phyloP scores from a whole-genome alignment of 805 yeast species.

The Ogataea nitratoaversa region DNA sequence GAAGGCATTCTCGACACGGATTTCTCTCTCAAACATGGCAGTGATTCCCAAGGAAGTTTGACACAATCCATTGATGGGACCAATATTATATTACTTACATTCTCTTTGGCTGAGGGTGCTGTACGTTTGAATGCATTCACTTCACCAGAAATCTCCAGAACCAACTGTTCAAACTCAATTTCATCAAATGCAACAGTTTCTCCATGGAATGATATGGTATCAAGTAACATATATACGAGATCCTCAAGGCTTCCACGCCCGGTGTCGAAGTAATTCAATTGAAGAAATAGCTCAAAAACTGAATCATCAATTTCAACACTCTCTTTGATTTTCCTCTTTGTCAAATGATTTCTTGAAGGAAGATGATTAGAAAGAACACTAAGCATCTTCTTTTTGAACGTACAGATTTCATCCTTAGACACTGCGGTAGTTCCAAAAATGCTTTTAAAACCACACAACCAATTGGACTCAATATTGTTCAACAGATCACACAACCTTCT shows the following conservation, averaged over 20 bases:
- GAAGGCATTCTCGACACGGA: conserved; percentile 81
- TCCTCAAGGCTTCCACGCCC: conserved; percentile 48
- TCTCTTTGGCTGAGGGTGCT: too few species aligned
- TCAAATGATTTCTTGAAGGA: conserved; percentile 28
- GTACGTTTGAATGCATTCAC: conserved; percentile 31
- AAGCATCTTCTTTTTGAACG: conserved; percentile 36
- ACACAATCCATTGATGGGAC: conserved; percentile 64
- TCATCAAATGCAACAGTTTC: conserved; percentile 63
- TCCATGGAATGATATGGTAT: conserved; percentile 58
- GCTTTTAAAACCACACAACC: conserved; percentile 79
- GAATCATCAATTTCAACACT: conserved; percentile 37
- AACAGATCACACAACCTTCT: conserved; percentile 48
- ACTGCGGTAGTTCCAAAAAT: conserved; percentile 42
- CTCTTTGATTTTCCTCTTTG: conserved; percentile 4
- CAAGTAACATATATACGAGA: conserved; percentile 57
- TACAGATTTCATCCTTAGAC: conserved; percentile 21
- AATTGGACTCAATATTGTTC: conserved; percentile 50
- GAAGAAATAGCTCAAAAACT: conserved; percentile 48
- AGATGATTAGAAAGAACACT: conserved; percentile 39
- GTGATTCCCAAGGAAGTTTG: conserved; percentile 88
- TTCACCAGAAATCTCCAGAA: conserved; percentile 46
- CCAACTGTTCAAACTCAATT: conserved; percentile 53
- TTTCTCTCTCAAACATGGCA: conserved; percentile 46
- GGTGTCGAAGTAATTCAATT: conserved; percentile 36
- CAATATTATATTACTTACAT: conserved; percentile 55